These are phyloP conservation scores for Brasenia schreberi DNA, from an alignment of 164 flowering plant genomes.

Conservation along the genomic window DNA sequence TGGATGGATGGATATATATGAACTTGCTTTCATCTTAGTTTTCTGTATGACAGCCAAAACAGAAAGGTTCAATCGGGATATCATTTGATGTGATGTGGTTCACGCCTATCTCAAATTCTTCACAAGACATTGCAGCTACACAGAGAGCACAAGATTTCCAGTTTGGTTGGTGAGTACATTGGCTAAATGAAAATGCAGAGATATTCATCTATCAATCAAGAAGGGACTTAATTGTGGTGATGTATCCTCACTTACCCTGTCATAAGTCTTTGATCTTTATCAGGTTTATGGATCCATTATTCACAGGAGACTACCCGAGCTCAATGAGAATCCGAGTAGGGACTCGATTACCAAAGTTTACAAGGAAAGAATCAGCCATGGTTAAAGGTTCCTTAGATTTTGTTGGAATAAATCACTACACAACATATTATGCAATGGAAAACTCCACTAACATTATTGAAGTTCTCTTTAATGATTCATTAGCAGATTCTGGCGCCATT, in stretches of 20 bases:
- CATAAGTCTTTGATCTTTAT: not conserved
- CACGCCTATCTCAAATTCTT: slow-evolving; percentile 50
- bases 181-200: not conserved
- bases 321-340: slow-evolving; percentile 76
- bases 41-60: slow-evolving; percentile 31
- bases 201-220: not conserved
- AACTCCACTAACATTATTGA: slow-evolving; percentile 30
- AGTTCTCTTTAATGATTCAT: slow-evolving; percentile 42
- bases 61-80: slow-evolving; percentile 55
- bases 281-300: slow-evolving; percentile 86
- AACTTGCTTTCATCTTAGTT: not conserved
- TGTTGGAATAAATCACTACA: slow-evolving; percentile 92
- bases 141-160: slow-evolving; percentile 84
- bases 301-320: slow-evolving; percentile 72
- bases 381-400: slow-evolving; percentile 78
- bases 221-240: not conserved
- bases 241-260: not conserved
- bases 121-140: slow-evolving; percentile 62
- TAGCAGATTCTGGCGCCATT: slow-evolving; percentile 61
- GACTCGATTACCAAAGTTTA: slow-evolving; percentile 55
- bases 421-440: slow-evolving; percentile 55
- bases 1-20: not conserved
- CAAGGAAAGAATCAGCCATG: slow-evolving; percentile 33
- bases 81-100: slow-evolving; percentile 80
- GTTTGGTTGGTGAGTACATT: slow-evolving; percentile 65